Percentiles rank a stretch among this genome's conserved stretches.
Conservation (phyloP, 768 basidiomycete species). For the Tricholoma terreum region DNA sequence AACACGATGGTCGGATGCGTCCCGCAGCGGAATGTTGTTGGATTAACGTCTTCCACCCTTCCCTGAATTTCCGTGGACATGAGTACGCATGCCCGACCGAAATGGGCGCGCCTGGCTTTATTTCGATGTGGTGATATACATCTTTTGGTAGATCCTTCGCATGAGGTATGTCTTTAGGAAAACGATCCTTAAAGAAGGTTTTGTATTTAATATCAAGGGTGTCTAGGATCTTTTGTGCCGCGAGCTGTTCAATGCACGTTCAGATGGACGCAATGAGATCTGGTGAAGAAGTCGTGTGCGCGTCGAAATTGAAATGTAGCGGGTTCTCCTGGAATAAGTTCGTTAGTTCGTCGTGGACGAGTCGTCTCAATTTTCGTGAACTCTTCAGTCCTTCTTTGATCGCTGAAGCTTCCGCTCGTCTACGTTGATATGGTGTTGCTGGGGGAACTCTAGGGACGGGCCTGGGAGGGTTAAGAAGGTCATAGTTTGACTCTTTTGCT, state of each 20-base stretch:
- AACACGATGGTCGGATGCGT: neutral
- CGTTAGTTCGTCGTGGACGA: neutral
- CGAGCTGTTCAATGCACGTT: neutral
- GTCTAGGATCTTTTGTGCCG: neutral
- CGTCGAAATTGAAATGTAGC: neutral
- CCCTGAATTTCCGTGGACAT: neutral
- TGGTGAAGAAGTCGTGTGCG: neutral
- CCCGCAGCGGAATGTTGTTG: neutral
- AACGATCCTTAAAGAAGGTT: neutral
- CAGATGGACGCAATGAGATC: neutral
- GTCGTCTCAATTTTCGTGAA: neutral
- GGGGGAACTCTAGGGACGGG: neutral
- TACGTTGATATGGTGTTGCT: neutral
- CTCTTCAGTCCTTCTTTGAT: neutral
- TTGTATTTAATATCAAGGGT: neutral
- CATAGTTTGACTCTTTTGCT: neutral
- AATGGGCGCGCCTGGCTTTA: neutral
- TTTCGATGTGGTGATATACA: neutral
- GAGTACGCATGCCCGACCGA: neutral
- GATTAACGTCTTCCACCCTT: neutral
- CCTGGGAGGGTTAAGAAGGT: neutral
- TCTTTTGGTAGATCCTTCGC: neutral
- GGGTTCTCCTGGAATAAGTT: neutral
- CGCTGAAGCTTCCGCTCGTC: neutral
- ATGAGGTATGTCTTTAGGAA: neutral